Base-by-base conservation (phyloP, 345 rosid species). In the Laguncularia racemosa region DNA sequence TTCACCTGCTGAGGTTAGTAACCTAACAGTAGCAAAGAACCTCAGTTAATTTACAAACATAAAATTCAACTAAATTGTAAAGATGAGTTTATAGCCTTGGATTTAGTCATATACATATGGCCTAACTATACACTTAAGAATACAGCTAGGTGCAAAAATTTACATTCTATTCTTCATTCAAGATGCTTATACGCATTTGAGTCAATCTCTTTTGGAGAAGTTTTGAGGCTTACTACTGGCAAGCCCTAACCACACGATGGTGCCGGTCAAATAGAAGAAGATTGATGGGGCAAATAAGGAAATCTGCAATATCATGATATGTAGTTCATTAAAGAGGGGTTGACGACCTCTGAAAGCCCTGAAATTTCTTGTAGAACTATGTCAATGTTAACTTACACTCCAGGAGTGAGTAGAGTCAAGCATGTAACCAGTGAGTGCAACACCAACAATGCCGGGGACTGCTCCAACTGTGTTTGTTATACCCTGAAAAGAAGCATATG, bases 381-480 rank as follows among this genome's bases (percentile, higher is more conserved):
- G 28, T 8, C 3, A 20, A 19, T 58, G 61, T 51, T 48, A 65
- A 78, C 96, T 86, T 89, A 92, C 99, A 67, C 93, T 85, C 96
- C 97, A 92, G 0, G 95, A 86, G 69, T 86, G 97, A 60, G 96
- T 92, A 63, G 89, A 73, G 79, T 92, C 97, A 2, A 92, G 89
- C 62, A 92, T 84, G 69, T 75, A 86, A 56, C 98, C 95, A 12
- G 98, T 89, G 54, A 92, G 78, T n/a, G 93, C 86, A 58, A 92
- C 91, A 56, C 96, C 98, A 26, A 92, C 63, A 18, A 92, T 86
- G 55, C 98, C 98, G 26, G 98, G 96, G 44, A 89, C 73, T 3
- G 98, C 98, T 52, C 98, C 98, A 9, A 78, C 79, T 12, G 96
- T 86, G 71, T 89, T 92, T 52, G 98, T 92, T 62, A 89, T 83